phyloP scores from a whole-genome alignment of 169 alveolate species.

The Plasmodium blacklocki region DNA sequence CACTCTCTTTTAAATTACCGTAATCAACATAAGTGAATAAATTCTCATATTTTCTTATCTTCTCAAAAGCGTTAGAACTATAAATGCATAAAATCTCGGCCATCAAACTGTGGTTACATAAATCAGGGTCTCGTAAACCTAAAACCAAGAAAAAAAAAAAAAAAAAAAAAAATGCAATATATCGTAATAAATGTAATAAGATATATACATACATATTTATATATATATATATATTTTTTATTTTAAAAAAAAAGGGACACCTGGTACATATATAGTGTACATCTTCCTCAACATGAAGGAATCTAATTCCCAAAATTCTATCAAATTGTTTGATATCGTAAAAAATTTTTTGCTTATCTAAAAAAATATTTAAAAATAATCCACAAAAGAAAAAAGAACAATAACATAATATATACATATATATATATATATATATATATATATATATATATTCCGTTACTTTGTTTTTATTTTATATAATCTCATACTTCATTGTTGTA shows the following conservation, averaged over 20 bases:
- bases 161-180: not conserved
- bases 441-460: not conserved
- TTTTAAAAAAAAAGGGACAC: not conserved
- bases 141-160: not conserved
- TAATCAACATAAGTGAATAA: conserved; percentile 29
- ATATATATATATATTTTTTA: not conserved
- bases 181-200: not conserved
- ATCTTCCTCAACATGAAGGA: conserved; percentile 63
- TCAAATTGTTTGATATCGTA: conserved; percentile 80
- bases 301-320: conserved; percentile 85
- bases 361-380: conserved; percentile 7
- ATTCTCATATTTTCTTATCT: conserved; percentile 42
- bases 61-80: conserved; percentile 54
- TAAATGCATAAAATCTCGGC: conserved; percentile 60
- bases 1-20: not conserved
- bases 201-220: not conserved
- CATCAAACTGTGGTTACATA: conserved; percentile 66
- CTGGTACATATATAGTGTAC: conserved; percentile 73
- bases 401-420: not conserved
- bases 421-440: not conserved
- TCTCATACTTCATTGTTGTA: conserved; percentile 54
- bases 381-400: not conserved
- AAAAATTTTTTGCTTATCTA: conserved; percentile 82
- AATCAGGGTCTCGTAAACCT: conserved; percentile 62
- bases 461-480: not conserved